These are phyloP conservation scores for Phytophthora melonis DNA, from an alignment of 352 stramenopile genomes.

Conservation along the genomic window DNA sequence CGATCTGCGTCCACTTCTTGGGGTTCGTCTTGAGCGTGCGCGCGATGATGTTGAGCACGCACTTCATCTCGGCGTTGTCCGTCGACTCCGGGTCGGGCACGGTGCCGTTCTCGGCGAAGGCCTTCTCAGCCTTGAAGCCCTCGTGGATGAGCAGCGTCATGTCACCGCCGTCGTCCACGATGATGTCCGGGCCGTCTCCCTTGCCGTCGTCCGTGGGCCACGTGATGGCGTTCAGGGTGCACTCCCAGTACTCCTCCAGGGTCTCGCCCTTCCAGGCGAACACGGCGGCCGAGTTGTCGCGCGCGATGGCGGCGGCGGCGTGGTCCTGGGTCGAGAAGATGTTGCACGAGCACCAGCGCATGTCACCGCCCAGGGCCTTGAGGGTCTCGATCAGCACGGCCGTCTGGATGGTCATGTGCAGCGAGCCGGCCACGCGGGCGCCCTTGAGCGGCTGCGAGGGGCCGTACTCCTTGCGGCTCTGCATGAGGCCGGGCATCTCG, in stretches of 20 bases:
- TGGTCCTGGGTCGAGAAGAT: conserved; percentile 99
- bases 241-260: conserved; percentile 99
- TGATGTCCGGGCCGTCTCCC: conserved; percentile 97
- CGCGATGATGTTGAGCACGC: conserved; percentile 97
- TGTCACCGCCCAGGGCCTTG: conserved; percentile 95
- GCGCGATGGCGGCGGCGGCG: conserved; percentile 96
- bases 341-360: conserved; percentile 99
- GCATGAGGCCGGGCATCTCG: conserved; percentile 99
- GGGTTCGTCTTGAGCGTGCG: conserved; percentile 95
- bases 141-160: conserved; percentile 99
- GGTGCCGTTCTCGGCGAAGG: conserved; percentile 94
- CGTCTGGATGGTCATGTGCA: conserved; percentile 99
- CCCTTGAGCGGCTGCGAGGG: conserved; percentile 88
- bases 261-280: conserved; percentile 99
- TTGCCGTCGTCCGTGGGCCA: conserved; percentile 97
- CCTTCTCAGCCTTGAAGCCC: conserved; percentile 97
- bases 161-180: conserved; percentile 99
- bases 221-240: conserved; percentile 97
- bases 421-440: conserved; percentile 94
- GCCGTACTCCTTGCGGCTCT: conserved; percentile 94
- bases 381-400: conserved; percentile 99
- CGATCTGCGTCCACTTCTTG: conserved; percentile 98
- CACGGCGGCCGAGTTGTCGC: conserved; percentile 95
- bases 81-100: conserved; percentile 95
- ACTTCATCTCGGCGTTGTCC: conserved; percentile 99